These are phyloP conservation scores for Candida montana DNA, from an alignment of 805 yeast genomes.

Conservation along the genomic window DNA sequence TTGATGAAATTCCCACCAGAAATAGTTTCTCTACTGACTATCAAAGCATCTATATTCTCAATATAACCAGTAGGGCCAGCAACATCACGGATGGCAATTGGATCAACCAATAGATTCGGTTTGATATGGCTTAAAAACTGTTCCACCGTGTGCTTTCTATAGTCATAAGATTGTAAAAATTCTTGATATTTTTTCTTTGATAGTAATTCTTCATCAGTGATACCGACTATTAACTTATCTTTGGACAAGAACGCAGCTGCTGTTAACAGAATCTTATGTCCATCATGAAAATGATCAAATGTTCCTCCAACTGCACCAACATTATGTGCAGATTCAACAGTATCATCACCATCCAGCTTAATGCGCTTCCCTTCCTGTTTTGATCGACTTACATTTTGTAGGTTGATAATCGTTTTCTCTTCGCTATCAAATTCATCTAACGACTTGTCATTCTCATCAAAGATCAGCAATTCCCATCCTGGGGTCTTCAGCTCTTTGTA, in stretches of 20 bases:
- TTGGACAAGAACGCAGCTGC: slow-evolving; percentile 60
- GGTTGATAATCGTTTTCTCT: slow-evolving; percentile 7
- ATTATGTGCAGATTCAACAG: slow-evolving; percentile 24
- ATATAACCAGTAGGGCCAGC: slow-evolving; percentile 91
- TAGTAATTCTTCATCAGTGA: slow-evolving; percentile 72
- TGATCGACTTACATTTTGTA: slow-evolving; percentile 10
- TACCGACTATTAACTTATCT: slow-evolving; percentile 63
- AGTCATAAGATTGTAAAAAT: slow-evolving; percentile 51
- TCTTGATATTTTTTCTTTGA: slow-evolving; percentile 70
- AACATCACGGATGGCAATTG: slow-evolving; percentile 69
- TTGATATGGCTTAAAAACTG: slow-evolving; percentile 44
- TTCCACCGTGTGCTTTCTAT: slow-evolving; percentile 42
- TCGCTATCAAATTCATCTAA: slow-evolving; percentile 9
- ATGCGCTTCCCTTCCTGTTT: neutral
- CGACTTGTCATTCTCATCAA: slow-evolving; percentile 15
- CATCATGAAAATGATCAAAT: slow-evolving; percentile 93
- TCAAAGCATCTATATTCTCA: slow-evolving; percentile 68
- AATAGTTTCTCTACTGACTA: slow-evolving; percentile 75
- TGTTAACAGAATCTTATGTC: slow-evolving; percentile 82
- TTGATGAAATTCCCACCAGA: slow-evolving; percentile 75
- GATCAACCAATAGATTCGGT: slow-evolving; percentile 42
- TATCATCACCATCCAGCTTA: slow-evolving; percentile 14
- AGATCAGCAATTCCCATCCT: slow-evolving; percentile 17
- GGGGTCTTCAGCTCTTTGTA: slow-evolving; percentile 15
- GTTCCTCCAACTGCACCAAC: slow-evolving; percentile 87